These are phyloP conservation scores for Cladosporium austrohemisphaericum DNA, from an alignment of 2,329 filamentous ascomycete species.

Conservation along the genomic window DNA sequence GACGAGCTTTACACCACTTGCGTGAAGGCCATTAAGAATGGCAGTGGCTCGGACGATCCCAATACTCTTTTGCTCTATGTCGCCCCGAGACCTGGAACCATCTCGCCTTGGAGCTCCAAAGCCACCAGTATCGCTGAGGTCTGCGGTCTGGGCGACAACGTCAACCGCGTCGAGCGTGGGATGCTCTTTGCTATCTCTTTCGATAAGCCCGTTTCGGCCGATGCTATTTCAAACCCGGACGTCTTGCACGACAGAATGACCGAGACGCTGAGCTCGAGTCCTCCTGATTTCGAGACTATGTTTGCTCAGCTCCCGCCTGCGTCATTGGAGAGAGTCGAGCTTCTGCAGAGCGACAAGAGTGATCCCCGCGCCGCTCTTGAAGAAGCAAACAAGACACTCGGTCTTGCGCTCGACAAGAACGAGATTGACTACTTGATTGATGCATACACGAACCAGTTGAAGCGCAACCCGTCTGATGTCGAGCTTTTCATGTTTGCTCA, in stretches of 20 bases:
- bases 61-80: conserved; percentile 64
- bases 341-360: conserved; percentile 38
- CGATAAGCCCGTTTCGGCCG: conserved; percentile 37
- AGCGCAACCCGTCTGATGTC: conserved; percentile 74
- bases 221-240: conserved; percentile 61
- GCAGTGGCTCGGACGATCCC: conserved; percentile 48
- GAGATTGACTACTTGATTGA: conserved; percentile 95
- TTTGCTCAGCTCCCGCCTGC: conserved; percentile 67
- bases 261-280: conserved; percentile 65
- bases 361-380: conserved; percentile 71
- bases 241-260: conserved; percentile 93
- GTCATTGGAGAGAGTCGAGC: conserved; percentile 70
- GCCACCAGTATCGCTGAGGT: conserved; percentile 91
- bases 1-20: conserved; percentile 44
- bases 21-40: conserved; percentile 47
- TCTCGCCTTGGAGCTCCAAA: conserved; percentile 97
- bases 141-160: conserved; percentile 70
- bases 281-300: conserved; percentile 69
- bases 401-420: conserved; percentile 78
- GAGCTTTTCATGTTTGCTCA: conserved; percentile 99
- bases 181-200: conserved; percentile 68
- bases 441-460: conserved; percentile 64
- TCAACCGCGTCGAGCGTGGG: conserved; percentile 80
- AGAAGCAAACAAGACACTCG: conserved; percentile 77
- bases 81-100: conserved; percentile 71